These are phyloP conservation scores for Silene latifolia DNA, from an alignment of 148 eudicot genomes.

Conservation along the genomic window DNA sequence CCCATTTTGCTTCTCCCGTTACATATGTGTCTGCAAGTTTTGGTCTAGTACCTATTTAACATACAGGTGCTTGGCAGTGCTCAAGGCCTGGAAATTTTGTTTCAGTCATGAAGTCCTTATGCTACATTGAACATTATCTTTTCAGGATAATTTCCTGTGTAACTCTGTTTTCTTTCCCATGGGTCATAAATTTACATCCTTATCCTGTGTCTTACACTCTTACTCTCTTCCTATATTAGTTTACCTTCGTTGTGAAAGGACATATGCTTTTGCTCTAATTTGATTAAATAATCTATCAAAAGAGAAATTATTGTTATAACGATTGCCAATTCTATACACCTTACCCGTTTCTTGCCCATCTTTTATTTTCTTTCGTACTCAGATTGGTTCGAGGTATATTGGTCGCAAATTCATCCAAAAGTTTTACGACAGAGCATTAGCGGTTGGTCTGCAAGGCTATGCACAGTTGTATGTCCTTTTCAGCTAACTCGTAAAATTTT, in stretches of 20 bases:
- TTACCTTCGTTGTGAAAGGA: neutral
- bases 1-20: neutral
- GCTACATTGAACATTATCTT: neutral
- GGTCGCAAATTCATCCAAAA: conserved; percentile 66
- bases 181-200: neutral
- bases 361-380: conserved; percentile 19
- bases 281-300: neutral
- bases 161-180: neutral
- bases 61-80: neutral
- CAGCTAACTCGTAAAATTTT: conserved; percentile 24
- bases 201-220: neutral
- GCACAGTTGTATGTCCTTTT: conserved; percentile 73
- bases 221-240: neutral
- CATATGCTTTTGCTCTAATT: neutral
- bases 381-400: conserved; percentile 91
- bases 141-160: neutral
- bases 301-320: neutral
- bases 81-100: neutral
- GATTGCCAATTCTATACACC: neutral
- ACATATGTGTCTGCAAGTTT: neutral
- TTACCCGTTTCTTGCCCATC: neutral
- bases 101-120: neutral
- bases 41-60: neutral
- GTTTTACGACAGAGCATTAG: conserved; percentile 86
- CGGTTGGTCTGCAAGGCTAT: conserved; percentile 86